Evolutionary conservation across 495 filamentous ascomycete species (phyloP).

Genomic region (Evernia prunastri): DNA sequence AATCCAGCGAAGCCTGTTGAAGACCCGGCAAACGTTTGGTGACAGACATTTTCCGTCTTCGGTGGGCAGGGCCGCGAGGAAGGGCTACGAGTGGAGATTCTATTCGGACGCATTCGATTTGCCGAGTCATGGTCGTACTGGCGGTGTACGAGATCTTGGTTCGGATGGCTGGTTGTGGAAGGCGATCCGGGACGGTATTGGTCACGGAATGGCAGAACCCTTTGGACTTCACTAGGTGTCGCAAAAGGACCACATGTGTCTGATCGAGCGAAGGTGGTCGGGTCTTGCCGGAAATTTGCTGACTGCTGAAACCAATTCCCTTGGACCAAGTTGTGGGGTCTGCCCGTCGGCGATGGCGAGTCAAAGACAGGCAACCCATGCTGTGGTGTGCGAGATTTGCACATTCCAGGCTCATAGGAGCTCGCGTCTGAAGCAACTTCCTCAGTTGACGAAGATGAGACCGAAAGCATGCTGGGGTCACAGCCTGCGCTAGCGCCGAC

Average conservation of each 20-base stretch:
- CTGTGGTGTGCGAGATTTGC: background rate
- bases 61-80: background rate
- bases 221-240: background rate
- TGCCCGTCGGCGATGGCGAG: background rate
- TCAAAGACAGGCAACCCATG: background rate
- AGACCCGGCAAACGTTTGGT: background rate
- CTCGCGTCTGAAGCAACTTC: background rate
- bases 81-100: background rate
- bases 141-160: background rate
- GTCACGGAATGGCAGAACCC: background rate
- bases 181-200: background rate
- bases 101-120: background rate
- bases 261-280: background rate
- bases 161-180: background rate
- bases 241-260: background rate
- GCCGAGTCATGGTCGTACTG: background rate
- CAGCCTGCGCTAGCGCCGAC: background rate
- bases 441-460: background rate
- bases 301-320: background rate
- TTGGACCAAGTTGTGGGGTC: background rate
- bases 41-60: background rate
- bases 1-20: background rate
- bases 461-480: background rate
- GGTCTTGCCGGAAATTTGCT: background rate
- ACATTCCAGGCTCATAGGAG: background rate